Conservation (phyloP, 495 filamentous ascomycete species). For the Pyrenula aspistea region DNA sequence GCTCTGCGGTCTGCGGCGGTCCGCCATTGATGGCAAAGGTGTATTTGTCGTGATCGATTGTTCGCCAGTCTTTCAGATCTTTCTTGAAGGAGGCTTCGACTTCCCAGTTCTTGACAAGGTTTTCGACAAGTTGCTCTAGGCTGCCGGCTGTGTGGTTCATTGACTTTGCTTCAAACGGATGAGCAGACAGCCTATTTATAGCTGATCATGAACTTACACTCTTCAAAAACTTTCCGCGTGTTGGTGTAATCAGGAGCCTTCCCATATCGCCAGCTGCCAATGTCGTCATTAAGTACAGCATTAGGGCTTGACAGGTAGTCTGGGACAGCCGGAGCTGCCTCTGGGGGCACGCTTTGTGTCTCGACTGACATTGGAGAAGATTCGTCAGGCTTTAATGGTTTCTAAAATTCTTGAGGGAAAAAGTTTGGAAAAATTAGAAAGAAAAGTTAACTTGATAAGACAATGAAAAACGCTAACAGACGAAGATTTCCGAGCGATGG, state of each 20-base stretch:
- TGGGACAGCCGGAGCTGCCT: slow-evolving; percentile 14
- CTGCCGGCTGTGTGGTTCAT: slow-evolving; percentile 38
- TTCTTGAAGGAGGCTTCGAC: slow-evolving; percentile 57
- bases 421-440: background rate
- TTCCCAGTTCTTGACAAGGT: slow-evolving; percentile 64
- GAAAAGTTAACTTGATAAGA: too few species aligned
- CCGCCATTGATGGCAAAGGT: slow-evolving; percentile 50
- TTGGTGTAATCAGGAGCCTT: slow-evolving; percentile 46
- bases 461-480: background rate
- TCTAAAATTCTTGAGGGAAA: too few species aligned
- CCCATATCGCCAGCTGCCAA: slow-evolving; percentile 46
- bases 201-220: slow-evolving; percentile 27
- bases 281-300: slow-evolving; percentile 41
- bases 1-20: slow-evolving; percentile 37
- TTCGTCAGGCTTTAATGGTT: too few species aligned
- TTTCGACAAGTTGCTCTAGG: slow-evolving; percentile 48
- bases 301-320: slow-evolving; percentile 50
- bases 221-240: slow-evolving; percentile 35
- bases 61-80: slow-evolving; percentile 48
- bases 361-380: background rate
- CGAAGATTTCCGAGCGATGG: background rate
- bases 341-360: background rate
- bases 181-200: slow-evolving; percentile 1
- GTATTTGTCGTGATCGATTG: slow-evolving; percentile 42
- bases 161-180: slow-evolving; percentile 33